phyloP scores from a whole-genome alignment of 441 rosid genomes.

The Croton laevigatus region DNA sequence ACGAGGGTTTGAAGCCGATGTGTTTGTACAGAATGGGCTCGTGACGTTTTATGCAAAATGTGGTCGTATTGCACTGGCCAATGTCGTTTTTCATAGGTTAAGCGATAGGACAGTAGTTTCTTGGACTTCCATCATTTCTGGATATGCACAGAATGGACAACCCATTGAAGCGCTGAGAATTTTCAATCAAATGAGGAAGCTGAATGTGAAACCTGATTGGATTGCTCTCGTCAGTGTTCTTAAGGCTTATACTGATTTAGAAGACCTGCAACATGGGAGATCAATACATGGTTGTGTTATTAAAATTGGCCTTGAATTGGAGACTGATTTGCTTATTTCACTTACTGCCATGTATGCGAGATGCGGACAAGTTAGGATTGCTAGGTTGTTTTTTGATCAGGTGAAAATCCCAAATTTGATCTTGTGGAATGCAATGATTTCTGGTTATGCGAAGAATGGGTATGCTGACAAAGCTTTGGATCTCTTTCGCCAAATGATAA shows the following conservation, averaged over 20 bases:
- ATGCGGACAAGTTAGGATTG: conserved; percentile 54
- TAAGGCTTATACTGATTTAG: conserved; percentile 63
- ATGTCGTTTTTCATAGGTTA: conserved; percentile 53
- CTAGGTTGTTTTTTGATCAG: conserved; percentile 56
- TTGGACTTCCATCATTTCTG: conserved; percentile 77
- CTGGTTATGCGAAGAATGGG: conserved; percentile 76
- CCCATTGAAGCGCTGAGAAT: conserved; percentile 57
- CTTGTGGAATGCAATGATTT: conserved; percentile 79
- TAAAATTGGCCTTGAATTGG: conserved; percentile 58
- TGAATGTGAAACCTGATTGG: conserved; percentile 56
- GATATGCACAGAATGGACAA: conserved; percentile 66
- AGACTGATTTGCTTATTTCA: conserved; percentile 76
- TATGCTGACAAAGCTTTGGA: conserved; percentile 59
- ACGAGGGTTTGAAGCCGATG: conserved; percentile 58
- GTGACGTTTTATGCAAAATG: conserved; percentile 71
- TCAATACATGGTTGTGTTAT: conserved; percentile 54
- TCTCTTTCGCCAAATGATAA: conserved; percentile 53
- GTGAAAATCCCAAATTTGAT: conserved; percentile 56
- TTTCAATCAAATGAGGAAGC: conserved; percentile 55
- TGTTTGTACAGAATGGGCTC: conserved; percentile 69
- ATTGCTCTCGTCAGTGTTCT: conserved; percentile 71
- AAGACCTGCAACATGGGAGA: conserved; percentile 57
- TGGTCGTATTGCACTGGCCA: conserved; percentile 40
- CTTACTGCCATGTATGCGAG: conserved; percentile 73
- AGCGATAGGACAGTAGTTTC: conserved; percentile 53